These are phyloP conservation scores for Somion occarium DNA, from an alignment of 1,284 basidiomycete genomes.

Conservation along the genomic window DNA sequence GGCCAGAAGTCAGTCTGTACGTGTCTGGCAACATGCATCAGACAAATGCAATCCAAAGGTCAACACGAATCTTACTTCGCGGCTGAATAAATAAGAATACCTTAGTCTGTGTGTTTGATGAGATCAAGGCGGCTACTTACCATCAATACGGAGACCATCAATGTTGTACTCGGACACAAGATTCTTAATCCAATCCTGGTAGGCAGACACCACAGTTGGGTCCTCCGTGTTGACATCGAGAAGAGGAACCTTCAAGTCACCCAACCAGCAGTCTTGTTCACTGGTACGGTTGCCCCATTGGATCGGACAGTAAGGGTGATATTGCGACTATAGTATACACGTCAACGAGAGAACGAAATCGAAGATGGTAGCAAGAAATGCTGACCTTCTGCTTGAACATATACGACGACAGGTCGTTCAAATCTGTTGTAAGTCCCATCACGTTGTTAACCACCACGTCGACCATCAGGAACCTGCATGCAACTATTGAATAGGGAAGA, in stretches of 20 bases:
- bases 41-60: not conserved
- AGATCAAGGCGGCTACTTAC: slow-evolving; percentile 13
- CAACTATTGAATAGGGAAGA: not conserved
- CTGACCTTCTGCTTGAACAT: slow-evolving; percentile 56
- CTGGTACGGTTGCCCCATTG: slow-evolving; percentile 60
- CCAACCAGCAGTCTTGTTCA: slow-evolving; percentile 75
- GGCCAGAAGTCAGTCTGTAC: slow-evolving; percentile 68
- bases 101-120: no score
- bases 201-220: slow-evolving; percentile 49
- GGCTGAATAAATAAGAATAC: no score
- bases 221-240: slow-evolving; percentile 75
- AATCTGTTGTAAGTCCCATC: slow-evolving; percentile 48
- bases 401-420: slow-evolving; percentile 55
- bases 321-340: slow-evolving; percentile 37
- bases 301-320: slow-evolving; percentile 69
- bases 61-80: slow-evolving; percentile 50
- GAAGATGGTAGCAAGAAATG: slow-evolving; percentile 6
- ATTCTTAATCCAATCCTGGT: slow-evolving; percentile 57
- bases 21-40: slow-evolving; percentile 38
- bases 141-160: slow-evolving; percentile 78
- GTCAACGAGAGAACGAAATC: slow-evolving; percentile 1
- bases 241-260: slow-evolving; percentile 61
- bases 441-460: slow-evolving; percentile 79
- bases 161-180: slow-evolving; percentile 63
- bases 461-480: slow-evolving; percentile 65